These are phyloP conservation scores for Candida takata DNA, from an alignment of 805 yeast species.

Conservation along the genomic window DNA sequence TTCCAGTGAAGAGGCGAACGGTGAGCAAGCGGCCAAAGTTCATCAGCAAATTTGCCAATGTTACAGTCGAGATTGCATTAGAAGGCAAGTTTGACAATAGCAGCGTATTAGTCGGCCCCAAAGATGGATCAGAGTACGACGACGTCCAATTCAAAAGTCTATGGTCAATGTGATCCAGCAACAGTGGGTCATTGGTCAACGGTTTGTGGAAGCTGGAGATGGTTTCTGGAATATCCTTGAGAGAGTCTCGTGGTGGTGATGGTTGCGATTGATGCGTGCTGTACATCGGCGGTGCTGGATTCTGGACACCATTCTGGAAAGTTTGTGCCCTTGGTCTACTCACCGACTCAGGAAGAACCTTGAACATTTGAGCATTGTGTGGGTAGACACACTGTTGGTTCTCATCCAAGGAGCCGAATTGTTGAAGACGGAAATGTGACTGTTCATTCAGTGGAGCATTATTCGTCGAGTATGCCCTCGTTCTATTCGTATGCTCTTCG, in stretches of 20 bases:
- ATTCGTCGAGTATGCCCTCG: constrained; percentile 23
- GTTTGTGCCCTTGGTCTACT: constrained; percentile 38
- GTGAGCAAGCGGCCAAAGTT: constrained; percentile 57
- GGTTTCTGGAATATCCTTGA: constrained; percentile 10
- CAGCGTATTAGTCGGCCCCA: constrained; percentile 73
- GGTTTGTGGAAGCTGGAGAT: constrained; percentile 7
- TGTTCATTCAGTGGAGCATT: constrained; percentile 18
- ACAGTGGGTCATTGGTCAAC: constrained; percentile 23
- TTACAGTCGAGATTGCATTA: constrained; percentile 39
- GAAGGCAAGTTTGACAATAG: constrained; percentile 77
- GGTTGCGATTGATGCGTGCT: constrained; percentile 3
- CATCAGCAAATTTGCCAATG: constrained; percentile 53
- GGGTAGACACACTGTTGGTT: constrained; percentile 6
- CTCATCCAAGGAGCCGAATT: constrained; percentile 6
- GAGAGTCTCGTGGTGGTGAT: constrained; percentile 3
- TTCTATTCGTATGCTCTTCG: constrained; percentile 18
- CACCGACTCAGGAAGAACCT: constrained; percentile 5
- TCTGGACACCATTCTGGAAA: constrained; percentile 23
- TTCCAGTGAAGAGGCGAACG: constrained; percentile 49
- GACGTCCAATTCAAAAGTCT: constrained; percentile 56
- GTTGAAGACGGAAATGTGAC: constrained; percentile 11
- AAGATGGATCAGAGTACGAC: constrained; percentile 57
- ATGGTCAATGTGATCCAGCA: constrained; percentile 55
- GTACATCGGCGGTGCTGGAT: constrained; percentile 26
- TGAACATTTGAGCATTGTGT: constrained; percentile 11